Evolutionary conservation across 202 grass and related monocot genomes (phyloP), one percentile per base, ranked within the genome.

Genomic region (Dendrocalamus latiflorus): DNA sequence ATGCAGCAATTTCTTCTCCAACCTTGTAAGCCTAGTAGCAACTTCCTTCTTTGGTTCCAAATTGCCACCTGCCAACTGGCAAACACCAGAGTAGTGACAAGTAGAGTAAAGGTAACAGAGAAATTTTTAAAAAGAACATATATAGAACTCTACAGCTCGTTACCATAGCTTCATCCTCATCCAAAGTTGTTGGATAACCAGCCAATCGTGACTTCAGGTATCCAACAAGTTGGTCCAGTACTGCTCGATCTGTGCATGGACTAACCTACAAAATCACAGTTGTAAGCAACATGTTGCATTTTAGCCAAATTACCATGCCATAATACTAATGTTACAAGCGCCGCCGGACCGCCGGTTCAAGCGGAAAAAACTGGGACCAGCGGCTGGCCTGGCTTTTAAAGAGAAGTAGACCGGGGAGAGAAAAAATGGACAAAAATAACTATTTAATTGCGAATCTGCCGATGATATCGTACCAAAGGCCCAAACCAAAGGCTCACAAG

Each of bases 1-100:
- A 90, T 93, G 96, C 61, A 98, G 82, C 77, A 98, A 93, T 83
- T 90, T 98, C 86, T 98, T 98, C 68, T 98, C 96, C 65, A 95
- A 81, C 66, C 85, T 95, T 70, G 95, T 83, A 88, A 95, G 96
- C 59, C 94, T 91, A 54, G 81, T 87, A 39, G 96, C 96, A 72
- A 98, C 96, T 82, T 90, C 84, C 57, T 86, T 98, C 85, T 98
- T 98, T 75, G 93, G 89, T 72, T 93, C 86, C 93, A 98, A 90
- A 85, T 77, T 91, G 72, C 77, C 83, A 90, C 87, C 87, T 70
- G 68, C 81, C 77, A 98, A 88, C 96, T 98, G 83, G 65, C 50
- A 76, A 72, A 83, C 4, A 89, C 47, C 64, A 85, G 28, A 89
- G 54, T 6, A 79, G 37, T 53, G 22, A 34, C 44, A 70, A 63